Evolutionary conservation across 2,329 filamentous ascomycete species (phyloP), one percentile per base, ranked within the genome.

Genomic region (Xylaria sp.): DNA sequence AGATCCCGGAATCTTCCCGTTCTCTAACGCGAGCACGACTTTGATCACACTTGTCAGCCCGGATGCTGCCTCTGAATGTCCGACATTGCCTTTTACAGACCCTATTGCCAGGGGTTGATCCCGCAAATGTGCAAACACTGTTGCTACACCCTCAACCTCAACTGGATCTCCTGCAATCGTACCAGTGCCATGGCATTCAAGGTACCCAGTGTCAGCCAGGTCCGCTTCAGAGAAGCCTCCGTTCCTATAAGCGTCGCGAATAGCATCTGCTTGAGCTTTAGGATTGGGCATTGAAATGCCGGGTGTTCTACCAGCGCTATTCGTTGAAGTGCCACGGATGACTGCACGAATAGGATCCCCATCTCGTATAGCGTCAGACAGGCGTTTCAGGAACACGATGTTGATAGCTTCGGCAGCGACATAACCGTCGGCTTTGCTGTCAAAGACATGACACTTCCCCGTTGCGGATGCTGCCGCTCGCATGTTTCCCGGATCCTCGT

Each of bases 361-460:
- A 15, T 68, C 66, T 7, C 61, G 23, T 1, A 65, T n/a, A 5
- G 68, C 68, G 51, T 68, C 65, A 9, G 46, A 23, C 10, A 68
- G 66, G 6, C 65, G 23, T 46, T 68, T 70, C 0, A 68, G 36
- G 6, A 41, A 48, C 25, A 70, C 39, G 18, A 36, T 39, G 36
- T 55, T 64, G 20, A 68, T 57, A 7, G 41, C 68, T 36, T 70
- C 67, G 2, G 64, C 51, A 1, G 59, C 64, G 1, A 59, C 39
- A 28, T 70, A 70, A 10, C 71, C 71, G 28, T 72, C 68, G 6
- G 70, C 71, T 18, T 67, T 68, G 13, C 52, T 31, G 41, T 70
- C 62, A 20, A 71, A 64, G 18, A 51, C 54, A 23, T 67, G 57
- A 15, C 54, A 71, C 18, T 52, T 63, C 18, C 49, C 54, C 7